A percentile compares a stretch with the other conserved stretches of the same genome.
Conservation (phyloP, 2,329 filamentous ascomycete species). For the Cladosporium oxysporum region DNA sequence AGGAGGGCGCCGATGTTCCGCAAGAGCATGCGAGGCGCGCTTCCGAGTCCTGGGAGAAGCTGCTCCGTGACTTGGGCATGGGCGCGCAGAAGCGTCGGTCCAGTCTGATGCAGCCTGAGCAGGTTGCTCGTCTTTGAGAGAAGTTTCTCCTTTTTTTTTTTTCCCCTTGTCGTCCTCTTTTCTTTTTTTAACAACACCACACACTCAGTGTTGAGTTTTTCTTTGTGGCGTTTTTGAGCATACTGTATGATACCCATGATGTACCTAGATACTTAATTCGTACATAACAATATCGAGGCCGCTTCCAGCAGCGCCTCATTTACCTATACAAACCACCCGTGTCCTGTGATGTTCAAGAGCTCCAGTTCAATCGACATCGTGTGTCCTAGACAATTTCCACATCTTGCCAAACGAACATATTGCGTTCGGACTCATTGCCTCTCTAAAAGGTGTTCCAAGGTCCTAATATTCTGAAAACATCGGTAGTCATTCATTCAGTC, state of each 20-base stretch:
- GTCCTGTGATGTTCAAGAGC: not conserved
- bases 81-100: constrained; percentile 10
- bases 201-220: not conserved
- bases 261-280: constrained; percentile 19
- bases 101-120: constrained; percentile 15
- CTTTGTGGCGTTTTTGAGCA: constrained; percentile 6
- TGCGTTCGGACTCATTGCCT: not conserved
- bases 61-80: constrained; percentile 42
- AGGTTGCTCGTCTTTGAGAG: constrained; percentile 16
- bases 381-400: not conserved
- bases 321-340: not conserved
- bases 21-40: constrained; percentile 58
- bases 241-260: constrained; percentile 20
- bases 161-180: not conserved
- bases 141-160: not conserved
- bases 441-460: not conserved
- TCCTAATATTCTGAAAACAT: not conserved
- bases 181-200: not conserved
- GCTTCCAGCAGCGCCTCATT: not conserved
- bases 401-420: not conserved
- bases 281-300: constrained; percentile 12
- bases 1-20: constrained; percentile 54
- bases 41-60: constrained; percentile 53
- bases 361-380: not conserved
- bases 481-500: not conserved